These are phyloP conservation scores for Drechslerella coelobrocha DNA, from an alignment of 2,329 filamentous ascomycete genomes.

Conservation along the genomic window DNA sequence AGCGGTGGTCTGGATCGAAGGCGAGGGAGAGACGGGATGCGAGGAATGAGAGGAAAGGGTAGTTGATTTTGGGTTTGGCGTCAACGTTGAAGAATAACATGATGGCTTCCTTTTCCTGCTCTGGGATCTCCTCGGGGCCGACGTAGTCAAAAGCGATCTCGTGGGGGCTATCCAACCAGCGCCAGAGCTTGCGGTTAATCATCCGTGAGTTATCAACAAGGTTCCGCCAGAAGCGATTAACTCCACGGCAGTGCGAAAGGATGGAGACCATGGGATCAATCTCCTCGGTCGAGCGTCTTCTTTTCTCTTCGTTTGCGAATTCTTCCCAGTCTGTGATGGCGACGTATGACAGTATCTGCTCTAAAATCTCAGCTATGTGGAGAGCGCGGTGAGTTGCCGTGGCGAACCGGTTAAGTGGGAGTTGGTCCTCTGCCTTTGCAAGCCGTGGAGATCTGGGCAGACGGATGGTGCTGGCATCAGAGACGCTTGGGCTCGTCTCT, in stretches of 20 bases:
- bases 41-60: slow-evolving; percentile 2
- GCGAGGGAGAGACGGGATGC: not conserved
- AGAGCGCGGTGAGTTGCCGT: not conserved
- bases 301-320: not conserved
- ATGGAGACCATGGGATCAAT: slow-evolving; percentile 1
- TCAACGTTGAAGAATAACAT: not conserved
- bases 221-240: slow-evolving; percentile 3
- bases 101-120: not conserved
- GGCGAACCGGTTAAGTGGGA: too few relatives aligned
- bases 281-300: not conserved
- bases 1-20: not conserved
- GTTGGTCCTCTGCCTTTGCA: not conserved
- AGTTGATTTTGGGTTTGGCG: not conserved
- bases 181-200: not conserved
- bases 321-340: not conserved
- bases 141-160: not conserved
- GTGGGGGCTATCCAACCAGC: not conserved
- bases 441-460: too few relatives aligned
- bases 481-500: too few relatives aligned
- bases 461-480: too few relatives aligned
- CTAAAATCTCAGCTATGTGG: slow-evolving; percentile 3
- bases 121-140: not conserved
- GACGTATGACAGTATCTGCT: not conserved
- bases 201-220: not conserved
- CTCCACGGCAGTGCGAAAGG: not conserved